These are phyloP conservation scores for Lobosporangium transversale DNA, from an alignment of 192 early-diverging fungal genomes.

Conservation along the genomic window DNA sequence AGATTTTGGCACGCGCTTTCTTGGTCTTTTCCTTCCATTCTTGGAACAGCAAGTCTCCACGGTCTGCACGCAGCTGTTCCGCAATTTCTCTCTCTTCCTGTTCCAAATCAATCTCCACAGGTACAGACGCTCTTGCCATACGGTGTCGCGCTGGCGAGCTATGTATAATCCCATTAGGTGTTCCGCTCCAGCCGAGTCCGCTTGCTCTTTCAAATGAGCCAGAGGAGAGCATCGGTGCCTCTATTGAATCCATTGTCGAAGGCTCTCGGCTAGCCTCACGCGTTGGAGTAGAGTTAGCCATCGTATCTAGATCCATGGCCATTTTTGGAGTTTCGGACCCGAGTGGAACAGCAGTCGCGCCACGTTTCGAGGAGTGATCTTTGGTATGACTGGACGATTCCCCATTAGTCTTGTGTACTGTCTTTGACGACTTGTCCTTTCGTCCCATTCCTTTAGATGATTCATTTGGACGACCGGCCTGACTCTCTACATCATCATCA, in stretches of 20 bases:
- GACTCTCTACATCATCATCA: conserved; percentile 58
- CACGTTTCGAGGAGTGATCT: conserved; percentile 6
- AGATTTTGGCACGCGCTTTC: conserved; percentile 58
- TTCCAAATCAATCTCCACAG: conserved; percentile 50
- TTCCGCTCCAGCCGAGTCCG: conserved; percentile 21
- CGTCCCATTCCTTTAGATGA: conserved; percentile 51
- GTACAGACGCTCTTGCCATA: conserved; percentile 38
- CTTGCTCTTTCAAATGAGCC: conserved; percentile 15
- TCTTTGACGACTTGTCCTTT: conserved; percentile 37
- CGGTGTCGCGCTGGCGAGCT: conserved; percentile 24
- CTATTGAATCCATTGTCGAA: conserved; percentile 32
- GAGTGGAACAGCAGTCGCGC: conserved; percentile 1
- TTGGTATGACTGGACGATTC: conserved; percentile 14
- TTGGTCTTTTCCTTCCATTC: conserved; percentile 67
- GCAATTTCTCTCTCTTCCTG: conserved; percentile 52
- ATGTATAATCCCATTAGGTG: conserved; percentile 22
- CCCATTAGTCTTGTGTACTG: conserved; percentile 9
- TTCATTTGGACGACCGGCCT: conserved; percentile 45
- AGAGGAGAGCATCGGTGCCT: conserved; percentile 9
- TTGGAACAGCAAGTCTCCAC: conserved; percentile 62
- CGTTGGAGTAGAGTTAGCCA: conserved; percentile 24
- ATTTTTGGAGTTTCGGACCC: conserved; percentile 46
- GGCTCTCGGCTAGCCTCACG: conserved; percentile 32
- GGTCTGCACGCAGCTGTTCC: conserved; percentile 65
- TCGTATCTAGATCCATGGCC: conserved; percentile 34